Conservation (phyloP, 176 grass and related monocot species). For the Cocos nucifera region DNA sequence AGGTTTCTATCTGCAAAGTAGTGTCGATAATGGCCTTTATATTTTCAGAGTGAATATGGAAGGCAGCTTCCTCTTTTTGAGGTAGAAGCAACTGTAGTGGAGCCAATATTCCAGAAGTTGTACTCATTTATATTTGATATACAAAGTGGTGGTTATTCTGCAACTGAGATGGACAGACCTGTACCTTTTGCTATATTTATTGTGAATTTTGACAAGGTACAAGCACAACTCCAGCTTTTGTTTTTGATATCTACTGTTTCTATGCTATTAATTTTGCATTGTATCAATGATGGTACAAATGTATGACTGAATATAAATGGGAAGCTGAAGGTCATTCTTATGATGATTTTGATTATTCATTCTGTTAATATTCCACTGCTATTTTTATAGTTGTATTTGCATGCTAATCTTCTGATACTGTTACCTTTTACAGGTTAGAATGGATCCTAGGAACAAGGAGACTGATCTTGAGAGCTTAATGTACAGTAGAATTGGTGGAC, state of each 20-base stretch:
- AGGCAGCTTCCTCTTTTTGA: constrained; percentile 90
- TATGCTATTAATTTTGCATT: no score
- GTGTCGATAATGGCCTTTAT: constrained; percentile 14
- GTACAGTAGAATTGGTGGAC: constrained; percentile 47
- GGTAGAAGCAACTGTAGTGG: constrained; percentile 72
- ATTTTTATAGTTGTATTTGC: not conserved
- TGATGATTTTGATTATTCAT: no score
- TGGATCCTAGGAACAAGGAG: constrained; percentile 94
- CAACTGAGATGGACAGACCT: constrained; percentile 77
- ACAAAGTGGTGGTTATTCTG: constrained; percentile 58
- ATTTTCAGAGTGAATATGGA: constrained; percentile 80
- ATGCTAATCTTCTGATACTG: not conserved
- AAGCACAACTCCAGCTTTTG: not conserved
- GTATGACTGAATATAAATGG: no score
- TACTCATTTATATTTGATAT: constrained; percentile 98
- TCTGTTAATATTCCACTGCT: no score
- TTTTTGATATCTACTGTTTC: no score
- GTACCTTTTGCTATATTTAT: constrained; percentile 85
- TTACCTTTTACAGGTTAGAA: constrained; percentile 60
- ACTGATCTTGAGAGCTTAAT: constrained; percentile 60
- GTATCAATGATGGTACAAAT: no score
- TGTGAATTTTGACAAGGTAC: constrained; percentile 99
- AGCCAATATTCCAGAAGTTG: constrained; percentile 74
- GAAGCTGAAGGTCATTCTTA: no score
- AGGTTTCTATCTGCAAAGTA: no score